Conservation (phyloP, 768 basidiomycete species). For the Amyloporia xantha region DNA sequence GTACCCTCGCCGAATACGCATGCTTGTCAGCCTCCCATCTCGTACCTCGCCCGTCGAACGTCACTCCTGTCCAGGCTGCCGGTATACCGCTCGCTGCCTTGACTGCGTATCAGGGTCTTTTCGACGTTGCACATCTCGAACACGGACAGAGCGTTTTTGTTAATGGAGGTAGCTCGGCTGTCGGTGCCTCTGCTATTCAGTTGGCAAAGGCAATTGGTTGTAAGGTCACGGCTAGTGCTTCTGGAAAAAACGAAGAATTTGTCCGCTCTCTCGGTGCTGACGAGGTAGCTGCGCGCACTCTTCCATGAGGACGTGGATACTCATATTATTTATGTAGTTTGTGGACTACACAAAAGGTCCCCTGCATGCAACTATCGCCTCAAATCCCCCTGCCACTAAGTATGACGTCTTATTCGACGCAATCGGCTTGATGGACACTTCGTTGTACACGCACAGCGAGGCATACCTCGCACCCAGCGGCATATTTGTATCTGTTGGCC, state of each 20-base stretch:
- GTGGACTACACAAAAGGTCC: slow-evolving; percentile 56
- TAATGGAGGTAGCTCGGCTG: slow-evolving; percentile 64
- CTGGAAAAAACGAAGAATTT: slow-evolving; percentile 50
- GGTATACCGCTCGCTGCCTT: slow-evolving; percentile 51
- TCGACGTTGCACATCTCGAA: slow-evolving; percentile 43
- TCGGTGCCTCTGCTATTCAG: slow-evolving; percentile 68
- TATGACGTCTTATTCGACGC: slow-evolving; percentile 59
- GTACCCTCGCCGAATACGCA: slow-evolving; percentile 53
- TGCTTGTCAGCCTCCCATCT: slow-evolving; percentile 37
- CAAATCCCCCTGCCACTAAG: slow-evolving; percentile 40
- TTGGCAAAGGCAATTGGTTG: slow-evolving; percentile 61
- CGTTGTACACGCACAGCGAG: slow-evolving; percentile 43
- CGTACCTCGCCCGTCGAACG: slow-evolving; percentile 38
- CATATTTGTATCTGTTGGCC: slow-evolving; percentile 46
- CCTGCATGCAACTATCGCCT: slow-evolving; percentile 38
- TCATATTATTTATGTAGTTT: slow-evolving; percentile 29
- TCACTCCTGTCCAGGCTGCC: slow-evolving; percentile 52
- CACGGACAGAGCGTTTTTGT: slow-evolving; percentile 55
- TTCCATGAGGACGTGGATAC: too few species aligned
- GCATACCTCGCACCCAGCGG: slow-evolving; percentile 51
- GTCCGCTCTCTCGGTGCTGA: slow-evolving; percentile 61
- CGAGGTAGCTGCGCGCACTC: slow-evolving; percentile 34
- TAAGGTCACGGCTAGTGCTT: slow-evolving; percentile 52
- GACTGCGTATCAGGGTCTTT: slow-evolving; percentile 54
- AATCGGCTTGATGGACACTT: slow-evolving; percentile 40